phyloP scores from a whole-genome alignment of 2,329 filamentous ascomycete genomes.

The Venturia pyrina region DNA sequence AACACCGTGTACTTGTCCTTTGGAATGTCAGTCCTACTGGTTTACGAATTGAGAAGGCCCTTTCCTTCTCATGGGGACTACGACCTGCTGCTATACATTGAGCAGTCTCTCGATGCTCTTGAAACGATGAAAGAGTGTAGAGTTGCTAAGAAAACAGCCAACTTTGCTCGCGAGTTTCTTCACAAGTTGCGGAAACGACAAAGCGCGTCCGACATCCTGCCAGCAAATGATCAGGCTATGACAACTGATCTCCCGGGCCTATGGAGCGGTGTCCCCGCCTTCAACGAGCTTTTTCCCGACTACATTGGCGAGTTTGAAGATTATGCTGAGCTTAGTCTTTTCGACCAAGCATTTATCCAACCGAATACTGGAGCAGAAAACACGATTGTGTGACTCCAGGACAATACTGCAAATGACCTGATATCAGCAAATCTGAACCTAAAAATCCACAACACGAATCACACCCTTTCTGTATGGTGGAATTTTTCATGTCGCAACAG shows the following conservation, averaged over 20 bases:
- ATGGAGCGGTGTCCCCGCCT: not conserved
- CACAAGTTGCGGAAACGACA: not conserved
- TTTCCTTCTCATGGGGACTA: constrained; percentile 16
- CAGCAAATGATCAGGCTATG: not conserved
- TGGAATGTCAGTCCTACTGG: constrained; percentile 28
- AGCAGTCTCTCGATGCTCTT: constrained; percentile 30
- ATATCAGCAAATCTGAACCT: too few species aligned
- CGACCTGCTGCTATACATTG: constrained; percentile 18
- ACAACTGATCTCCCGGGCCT: not conserved
- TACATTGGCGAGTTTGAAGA: not conserved
- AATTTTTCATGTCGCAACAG: not conserved
- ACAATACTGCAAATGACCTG: not conserved
- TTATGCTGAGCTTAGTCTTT: not conserved
- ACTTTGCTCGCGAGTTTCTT: constrained; percentile 13
- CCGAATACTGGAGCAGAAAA: not conserved
- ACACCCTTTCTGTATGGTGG: not conserved
- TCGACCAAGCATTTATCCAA: not conserved
- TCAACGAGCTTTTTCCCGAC: not conserved
- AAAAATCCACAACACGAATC: not conserved
- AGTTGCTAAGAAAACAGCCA: constrained; percentile 29
- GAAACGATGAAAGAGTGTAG: constrained; percentile 34
- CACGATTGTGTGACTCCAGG: not conserved
- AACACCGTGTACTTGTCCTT: constrained; percentile 34
- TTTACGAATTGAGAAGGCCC: constrained; percentile 20
- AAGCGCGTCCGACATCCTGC: not conserved